Base-by-base conservation (phyloP, 2,329 filamentous ascomycete species). In the Diplodia intermedia region DNA sequence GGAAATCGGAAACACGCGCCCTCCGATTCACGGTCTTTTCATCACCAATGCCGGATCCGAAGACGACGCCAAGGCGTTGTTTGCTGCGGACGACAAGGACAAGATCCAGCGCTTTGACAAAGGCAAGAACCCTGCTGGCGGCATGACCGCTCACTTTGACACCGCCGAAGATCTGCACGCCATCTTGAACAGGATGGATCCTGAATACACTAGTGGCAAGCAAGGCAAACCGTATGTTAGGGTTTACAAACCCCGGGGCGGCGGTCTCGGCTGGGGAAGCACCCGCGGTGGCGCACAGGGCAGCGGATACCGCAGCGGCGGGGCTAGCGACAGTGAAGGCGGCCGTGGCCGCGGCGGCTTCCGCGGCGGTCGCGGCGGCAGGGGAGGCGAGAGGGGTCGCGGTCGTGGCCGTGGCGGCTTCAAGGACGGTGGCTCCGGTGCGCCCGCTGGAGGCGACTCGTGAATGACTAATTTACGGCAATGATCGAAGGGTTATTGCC, bases 61-160 rank as follows among this genome's bases (percentile, higher is more conserved):
- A 71, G 92, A 97, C 38, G 91, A 94, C 69, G 90, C 92, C 47
- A 90, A 90, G 68, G 89, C 92, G 40, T 84, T 97, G 29, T 94
- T 99, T 76, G 84, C 88, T 1, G 89, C 95, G 14, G 92, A 97
- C 74, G 93, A 97, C 76, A 90, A 88, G 76, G 77, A 86, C 38
- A 97, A 96, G 82, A 92, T 97, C 71, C 80, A 88, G 66, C 84
- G 83, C 74, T 79, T 87, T 67, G 83, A 84, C 75, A 94, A 92
- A 80, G 91, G 89, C 83, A 88, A 88, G 75, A 88, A 89, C 70
- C 66, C 67, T 11, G 62, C 47, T 29, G 67, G 54, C 11, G 93
- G 93, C 82, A 94, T 90, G 81, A 92, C 97, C 61, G 93, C 92
- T 31, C 90, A 94, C 72, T 98, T 98, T 82, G 88, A 90, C 76